Base-by-base conservation (phyloP, 305 asterid genomes). In the Stenogyne calaminthoides region DNA sequence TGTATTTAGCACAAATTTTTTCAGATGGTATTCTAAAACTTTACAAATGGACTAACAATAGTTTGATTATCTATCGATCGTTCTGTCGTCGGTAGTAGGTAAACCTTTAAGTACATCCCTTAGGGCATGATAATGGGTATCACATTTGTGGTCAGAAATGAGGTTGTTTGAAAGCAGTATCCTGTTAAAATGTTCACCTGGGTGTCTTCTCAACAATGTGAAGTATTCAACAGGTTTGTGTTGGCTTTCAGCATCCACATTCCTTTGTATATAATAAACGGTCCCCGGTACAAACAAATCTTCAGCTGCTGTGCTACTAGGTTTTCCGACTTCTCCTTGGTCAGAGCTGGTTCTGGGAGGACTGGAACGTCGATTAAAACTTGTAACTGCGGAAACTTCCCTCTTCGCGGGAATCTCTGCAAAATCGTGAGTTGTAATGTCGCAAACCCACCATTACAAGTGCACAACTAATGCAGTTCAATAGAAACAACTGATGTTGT, bases 101-200 rank as follows among this genome's bases (percentile, higher is more conserved):
- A 90, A 58, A 56, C 98, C 97, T 89, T 94, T 94, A 42, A 94
- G 87, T 29, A 92, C 96, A 81, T 95, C 96, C 69, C 98, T 86
- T 42, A 95, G 78, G 64, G 98, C 99, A 73, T 88, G 89, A 47
- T 82, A 82, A 76, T 89, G 99, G 83, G 88, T 84, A 44, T 92
- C 99, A 73, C 99, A 95, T 82, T 83, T 80, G 69, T 83, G 87
- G 79, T 80, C 95, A 0, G 96, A 84, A 68, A 95, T 84, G 52
- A 95, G 66, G 82, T 90, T 95, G 88, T 88, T 80, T 0, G 98
- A 92, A 39, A 90, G 97, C 51, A 75, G 63, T 71, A 83, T 83
- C 78, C 81, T 80, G 60, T 81, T 87, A 62, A 89, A 86, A 88
- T 90, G 96, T 70, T 95, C 96, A 7, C 96, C 96, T 0, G 94